Conservation (phyloP, 1,139 yeast species). For the Torulaspora pretoriensis region DNA sequence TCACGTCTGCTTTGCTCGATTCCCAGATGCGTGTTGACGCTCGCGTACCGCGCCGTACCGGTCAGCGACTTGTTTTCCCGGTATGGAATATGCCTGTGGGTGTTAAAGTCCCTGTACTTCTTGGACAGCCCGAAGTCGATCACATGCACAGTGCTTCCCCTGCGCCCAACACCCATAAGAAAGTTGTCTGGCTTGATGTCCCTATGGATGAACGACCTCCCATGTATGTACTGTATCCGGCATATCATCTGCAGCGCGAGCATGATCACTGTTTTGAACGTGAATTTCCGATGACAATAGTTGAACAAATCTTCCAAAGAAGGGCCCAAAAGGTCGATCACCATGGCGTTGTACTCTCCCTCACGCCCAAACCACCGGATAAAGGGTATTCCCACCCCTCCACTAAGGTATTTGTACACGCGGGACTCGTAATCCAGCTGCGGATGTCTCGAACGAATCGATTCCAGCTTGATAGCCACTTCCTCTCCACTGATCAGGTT, state of each 20-base stretch:
- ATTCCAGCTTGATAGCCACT: slow-evolving; percentile 93
- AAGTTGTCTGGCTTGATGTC: slow-evolving; percentile 74
- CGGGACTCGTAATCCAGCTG: slow-evolving; percentile 96
- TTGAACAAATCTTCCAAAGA: slow-evolving; percentile 92
- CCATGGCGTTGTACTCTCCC: slow-evolving; percentile 95
- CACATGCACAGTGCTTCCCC: slow-evolving; percentile 93
- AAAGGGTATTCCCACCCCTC: slow-evolving; percentile 97
- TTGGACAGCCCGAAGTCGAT: slow-evolving; percentile 97
- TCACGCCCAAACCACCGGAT: slow-evolving; percentile 97
- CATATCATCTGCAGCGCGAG: slow-evolving; percentile 93
- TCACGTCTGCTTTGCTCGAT: slow-evolving; percentile 96
- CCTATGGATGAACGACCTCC: slow-evolving; percentile 88
- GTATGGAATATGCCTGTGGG: slow-evolving; percentile 92
- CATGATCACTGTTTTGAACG: slow-evolving; percentile 86
- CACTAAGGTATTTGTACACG: slow-evolving; percentile 88
- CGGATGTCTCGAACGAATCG: slow-evolving; percentile 88
- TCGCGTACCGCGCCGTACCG: slow-evolving; percentile 97
- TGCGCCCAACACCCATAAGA: slow-evolving; percentile 74
- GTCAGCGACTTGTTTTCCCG: slow-evolving; percentile 93
- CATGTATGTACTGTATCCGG: slow-evolving; percentile 92
- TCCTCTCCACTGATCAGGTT: slow-evolving; percentile 95
- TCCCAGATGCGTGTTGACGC: slow-evolving; percentile 92
- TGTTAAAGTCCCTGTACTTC: slow-evolving; percentile 89
- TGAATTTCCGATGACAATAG: slow-evolving; percentile 89
- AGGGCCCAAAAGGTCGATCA: slow-evolving; percentile 92